phyloP scores from a whole-genome alignment of 1,284 basidiomycete species.

The Cutaneotrichosporon cutaneum region DNA sequence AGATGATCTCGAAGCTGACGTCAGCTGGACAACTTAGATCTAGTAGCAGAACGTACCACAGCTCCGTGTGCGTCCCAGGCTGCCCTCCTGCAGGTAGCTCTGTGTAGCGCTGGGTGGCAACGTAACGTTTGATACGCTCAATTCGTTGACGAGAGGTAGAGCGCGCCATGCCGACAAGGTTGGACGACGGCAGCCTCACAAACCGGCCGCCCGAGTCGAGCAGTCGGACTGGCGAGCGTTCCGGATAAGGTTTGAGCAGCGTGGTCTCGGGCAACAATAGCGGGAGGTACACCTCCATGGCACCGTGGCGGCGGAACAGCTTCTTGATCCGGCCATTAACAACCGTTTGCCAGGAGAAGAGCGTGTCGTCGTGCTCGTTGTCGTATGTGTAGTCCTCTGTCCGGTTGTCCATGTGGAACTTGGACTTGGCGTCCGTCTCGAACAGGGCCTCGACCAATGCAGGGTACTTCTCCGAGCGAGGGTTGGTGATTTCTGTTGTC shows the following conservation, averaged over 20 bases:
- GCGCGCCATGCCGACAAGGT: conserved; percentile 78
- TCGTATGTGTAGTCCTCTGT: conserved; percentile 76
- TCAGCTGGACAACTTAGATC: neutral
- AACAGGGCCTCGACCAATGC: conserved; percentile 43
- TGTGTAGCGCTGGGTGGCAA: conserved; percentile 69
- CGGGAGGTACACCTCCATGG: conserved; percentile 75
- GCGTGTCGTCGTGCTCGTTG: conserved; percentile 66
- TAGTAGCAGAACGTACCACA: conserved; percentile 36
- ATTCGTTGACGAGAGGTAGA: conserved; percentile 71
- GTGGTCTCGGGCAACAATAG: conserved; percentile 69
- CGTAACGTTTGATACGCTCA: conserved; percentile 84
- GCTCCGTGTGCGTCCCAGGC: conserved; percentile 41
- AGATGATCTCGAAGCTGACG: conserved; percentile 51
- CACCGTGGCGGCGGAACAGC: conserved; percentile 84
- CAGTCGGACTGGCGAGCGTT: conserved; percentile 64
- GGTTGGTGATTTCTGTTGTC: conserved; percentile 44
- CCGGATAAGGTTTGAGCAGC: conserved; percentile 62
- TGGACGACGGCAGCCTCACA: conserved; percentile 73
- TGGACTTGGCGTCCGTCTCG: conserved; percentile 40
- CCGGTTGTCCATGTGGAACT: conserved; percentile 64
- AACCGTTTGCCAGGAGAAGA: conserved; percentile 53
- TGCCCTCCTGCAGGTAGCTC: conserved; percentile 48
- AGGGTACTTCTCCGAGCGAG: conserved; percentile 46
- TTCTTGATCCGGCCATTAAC: conserved; percentile 72
- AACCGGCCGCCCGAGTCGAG: conserved; percentile 81